A percentile compares a stretch with the other conserved stretches of the same genome.
These are phyloP conservation scores for Pyrus communis DNA, from an alignment of 306 rosid genomes.

Conservation along the genomic window DNA sequence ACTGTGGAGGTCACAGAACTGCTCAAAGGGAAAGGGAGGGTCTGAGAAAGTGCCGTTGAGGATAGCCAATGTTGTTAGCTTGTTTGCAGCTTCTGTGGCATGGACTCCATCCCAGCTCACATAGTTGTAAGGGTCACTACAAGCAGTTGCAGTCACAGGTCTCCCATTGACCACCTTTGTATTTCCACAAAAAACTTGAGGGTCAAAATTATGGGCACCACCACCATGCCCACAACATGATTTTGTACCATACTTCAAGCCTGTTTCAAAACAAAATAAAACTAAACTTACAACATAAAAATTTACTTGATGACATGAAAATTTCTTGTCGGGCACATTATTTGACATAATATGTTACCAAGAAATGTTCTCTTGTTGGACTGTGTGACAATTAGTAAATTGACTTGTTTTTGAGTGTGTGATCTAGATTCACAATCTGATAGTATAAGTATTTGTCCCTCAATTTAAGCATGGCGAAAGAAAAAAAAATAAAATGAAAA, in stretches of 20 bases:
- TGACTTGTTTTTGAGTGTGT: not conserved
- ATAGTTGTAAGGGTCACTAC: constrained; percentile 64
- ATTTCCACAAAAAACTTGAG: constrained; percentile 51
- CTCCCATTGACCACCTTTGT: constrained; percentile 45
- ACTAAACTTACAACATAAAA: not conserved
- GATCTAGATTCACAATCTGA: not conserved
- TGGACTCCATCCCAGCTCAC: constrained; percentile 98
- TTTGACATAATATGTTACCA: not conserved
- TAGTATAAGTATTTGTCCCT: not conserved
- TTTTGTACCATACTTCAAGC: constrained; percentile 62
- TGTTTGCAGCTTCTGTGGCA: constrained; percentile 84
- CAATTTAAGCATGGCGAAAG: not conserved
- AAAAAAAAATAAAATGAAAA: too few species aligned
- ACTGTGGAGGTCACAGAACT: constrained; percentile 49
- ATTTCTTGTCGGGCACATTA: not conserved
- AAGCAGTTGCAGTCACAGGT: constrained; percentile 55
- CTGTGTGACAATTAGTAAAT: not conserved
- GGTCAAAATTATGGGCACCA: constrained; percentile 61
- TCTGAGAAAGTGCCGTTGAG: constrained; percentile 67
- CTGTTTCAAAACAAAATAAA: constrained; percentile 19
- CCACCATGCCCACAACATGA: constrained; percentile 89
- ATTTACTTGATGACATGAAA: too few species aligned
- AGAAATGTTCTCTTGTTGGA: not conserved
- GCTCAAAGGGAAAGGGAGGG: constrained; percentile 55
- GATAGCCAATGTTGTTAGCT: constrained; percentile 57